phyloP scores from a whole-genome alignment of 2,329 filamentous ascomycete genomes.

The Orbilia ellipsospora region DNA sequence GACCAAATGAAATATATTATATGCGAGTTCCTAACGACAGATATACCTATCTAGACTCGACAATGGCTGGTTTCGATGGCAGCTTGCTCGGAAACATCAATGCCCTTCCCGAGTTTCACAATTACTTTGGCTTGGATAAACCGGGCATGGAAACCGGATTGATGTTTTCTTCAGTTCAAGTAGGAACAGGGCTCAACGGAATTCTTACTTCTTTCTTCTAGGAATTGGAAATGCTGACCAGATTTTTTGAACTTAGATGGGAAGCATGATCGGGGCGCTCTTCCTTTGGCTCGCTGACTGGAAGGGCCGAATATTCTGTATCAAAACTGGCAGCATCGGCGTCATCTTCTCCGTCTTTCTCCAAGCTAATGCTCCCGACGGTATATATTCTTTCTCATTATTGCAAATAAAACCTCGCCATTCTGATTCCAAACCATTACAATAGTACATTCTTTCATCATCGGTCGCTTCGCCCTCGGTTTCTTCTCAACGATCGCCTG shows the following conservation, averaged over 20 bases:
- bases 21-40: background rate
- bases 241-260: slow-evolving; percentile 61
- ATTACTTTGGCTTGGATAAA: slow-evolving; percentile 66
- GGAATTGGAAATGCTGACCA: slow-evolving; percentile 5
- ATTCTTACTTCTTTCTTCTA: background rate
- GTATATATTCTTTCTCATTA: slow-evolving; percentile 20
- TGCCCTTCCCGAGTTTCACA: slow-evolving; percentile 67
- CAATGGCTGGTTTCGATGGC: slow-evolving; percentile 71
- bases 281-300: slow-evolving; percentile 67
- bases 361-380: slow-evolving; percentile 62
- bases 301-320: slow-evolving; percentile 68
- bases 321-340: slow-evolving; percentile 69
- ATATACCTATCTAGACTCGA: slow-evolving; percentile 60
- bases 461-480: slow-evolving; percentile 68
- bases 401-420: background rate
- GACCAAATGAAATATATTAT: background rate
- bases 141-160: slow-evolving; percentile 66
- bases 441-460: slow-evolving; percentile 66
- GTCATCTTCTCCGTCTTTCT: slow-evolving; percentile 68
- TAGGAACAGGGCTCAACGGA: background rate
- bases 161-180: slow-evolving; percentile 60
- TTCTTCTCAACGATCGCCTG: slow-evolving; percentile 72
- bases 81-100: slow-evolving; percentile 69
- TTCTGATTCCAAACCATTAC: slow-evolving; percentile 40
- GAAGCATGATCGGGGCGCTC: slow-evolving; percentile 68